Evolutionary conservation across 1,284 basidiomycete genomes (phyloP).

Genomic region (Mycosarcoma mackinlayi): DNA sequence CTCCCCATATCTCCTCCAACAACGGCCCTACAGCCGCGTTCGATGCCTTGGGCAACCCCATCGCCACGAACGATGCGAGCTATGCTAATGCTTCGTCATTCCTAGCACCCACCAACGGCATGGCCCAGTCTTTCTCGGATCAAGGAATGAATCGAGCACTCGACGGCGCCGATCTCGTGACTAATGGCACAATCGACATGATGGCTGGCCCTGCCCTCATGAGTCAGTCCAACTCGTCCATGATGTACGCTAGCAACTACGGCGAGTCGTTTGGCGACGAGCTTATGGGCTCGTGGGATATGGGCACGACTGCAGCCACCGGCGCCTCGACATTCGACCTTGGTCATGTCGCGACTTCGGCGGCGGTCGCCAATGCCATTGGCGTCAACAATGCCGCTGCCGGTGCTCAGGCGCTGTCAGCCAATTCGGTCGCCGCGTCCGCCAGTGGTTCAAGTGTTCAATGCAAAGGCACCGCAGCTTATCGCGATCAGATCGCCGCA

Average conservation of each 20-base stretch:
- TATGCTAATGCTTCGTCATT: constrained; percentile 7
- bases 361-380: not conserved
- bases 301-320: constrained; percentile 8
- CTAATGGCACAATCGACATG: constrained; percentile 30
- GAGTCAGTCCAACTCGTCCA: constrained; percentile 36
- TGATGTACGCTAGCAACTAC: constrained; percentile 38
- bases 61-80: constrained; percentile 8
- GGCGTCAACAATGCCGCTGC: not conserved
- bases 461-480: constrained; percentile 32
- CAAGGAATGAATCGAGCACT: constrained; percentile 23
- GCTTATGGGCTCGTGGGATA: constrained; percentile 35
- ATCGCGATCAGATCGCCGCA: constrained; percentile 49
- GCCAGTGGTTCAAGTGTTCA: constrained; percentile 4
- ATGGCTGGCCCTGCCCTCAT: constrained; percentile 32
- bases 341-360: not conserved
- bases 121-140: constrained; percentile 38
- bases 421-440: not conserved
- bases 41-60: constrained; percentile 16
- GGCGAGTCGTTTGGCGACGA: constrained; percentile 28
- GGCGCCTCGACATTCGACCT: constrained; percentile 21
- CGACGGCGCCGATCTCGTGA: constrained; percentile 8
- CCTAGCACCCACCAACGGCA: constrained; percentile 21
- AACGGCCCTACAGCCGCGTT: constrained; percentile 2
- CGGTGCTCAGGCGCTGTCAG: not conserved
- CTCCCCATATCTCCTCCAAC: constrained; percentile 5